Percentiles rank a stretch among this genome's conserved stretches.
Conservation (phyloP, 352 stramenopile genomes). For the Phytophthora kernoviae region DNA sequence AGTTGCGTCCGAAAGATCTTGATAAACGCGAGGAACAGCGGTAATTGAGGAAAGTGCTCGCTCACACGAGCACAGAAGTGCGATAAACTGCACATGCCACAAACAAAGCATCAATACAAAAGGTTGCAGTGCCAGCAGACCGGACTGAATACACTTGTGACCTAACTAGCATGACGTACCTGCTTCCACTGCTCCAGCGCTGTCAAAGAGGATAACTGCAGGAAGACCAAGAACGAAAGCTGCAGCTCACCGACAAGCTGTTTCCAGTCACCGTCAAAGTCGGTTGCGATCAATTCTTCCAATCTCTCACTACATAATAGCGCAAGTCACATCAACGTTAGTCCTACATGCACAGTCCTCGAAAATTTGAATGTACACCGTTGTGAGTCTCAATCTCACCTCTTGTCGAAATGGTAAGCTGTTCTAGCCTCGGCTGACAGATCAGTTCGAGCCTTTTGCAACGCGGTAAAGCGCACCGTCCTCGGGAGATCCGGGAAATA, state of each 20-base stretch:
- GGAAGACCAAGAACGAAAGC: slow-evolving; percentile 93
- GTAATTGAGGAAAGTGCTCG: slow-evolving; percentile 39
- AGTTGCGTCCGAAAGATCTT: slow-evolving; percentile 61
- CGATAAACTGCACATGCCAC: slow-evolving; percentile 49
- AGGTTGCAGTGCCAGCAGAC: not conserved
- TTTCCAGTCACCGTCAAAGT: slow-evolving; percentile 61
- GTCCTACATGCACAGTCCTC: not conserved
- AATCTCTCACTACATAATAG: slow-evolving; percentile 42
- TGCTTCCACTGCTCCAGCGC: slow-evolving; percentile 95
- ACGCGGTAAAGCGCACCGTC: slow-evolving; percentile 69
- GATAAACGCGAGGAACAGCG: slow-evolving; percentile 66
- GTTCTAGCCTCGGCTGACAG: slow-evolving; percentile 62
- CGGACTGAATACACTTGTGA: not conserved
- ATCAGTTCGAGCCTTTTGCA: slow-evolving; percentile 43
- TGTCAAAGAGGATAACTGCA: slow-evolving; percentile 92
- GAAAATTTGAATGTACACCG: not conserved
- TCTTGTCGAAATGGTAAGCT: slow-evolving; percentile 81
- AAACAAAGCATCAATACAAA: not conserved
- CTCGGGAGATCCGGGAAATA: slow-evolving; percentile 79
- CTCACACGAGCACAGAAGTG: slow-evolving; percentile 69
- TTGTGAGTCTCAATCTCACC: slow-evolving; percentile 31
- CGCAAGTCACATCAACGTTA: not conserved
- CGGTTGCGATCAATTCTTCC: slow-evolving; percentile 45
- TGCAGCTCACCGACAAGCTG: slow-evolving; percentile 93
- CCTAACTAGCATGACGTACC: slow-evolving; percentile 25